Evolutionary conservation across 177 flowering plant genomes (phyloP).

Genomic region (Vitis hybrid): DNA sequence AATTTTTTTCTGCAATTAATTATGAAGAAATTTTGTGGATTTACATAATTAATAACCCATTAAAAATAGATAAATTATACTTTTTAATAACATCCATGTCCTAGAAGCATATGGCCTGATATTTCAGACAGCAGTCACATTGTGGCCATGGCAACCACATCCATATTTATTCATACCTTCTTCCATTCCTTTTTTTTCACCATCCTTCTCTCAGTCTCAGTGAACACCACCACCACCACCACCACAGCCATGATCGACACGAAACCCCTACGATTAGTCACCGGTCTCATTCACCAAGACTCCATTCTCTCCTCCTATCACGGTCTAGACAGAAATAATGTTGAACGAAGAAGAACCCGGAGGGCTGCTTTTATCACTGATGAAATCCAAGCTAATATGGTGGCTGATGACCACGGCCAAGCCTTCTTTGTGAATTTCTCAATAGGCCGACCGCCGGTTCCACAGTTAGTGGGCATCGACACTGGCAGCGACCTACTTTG

Average conservation of each 20-base stretch:
- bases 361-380: not conserved
- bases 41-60: too few species aligned
- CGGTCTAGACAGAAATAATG: not conserved
- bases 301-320: conserved; percentile 9
- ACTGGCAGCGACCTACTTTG: conserved; percentile 20
- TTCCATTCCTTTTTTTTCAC: not conserved
- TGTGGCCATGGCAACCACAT: too few species aligned
- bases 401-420: not conserved
- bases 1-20: too few species aligned
- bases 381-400: not conserved
- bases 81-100: too few species aligned
- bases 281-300: conserved; percentile 19
- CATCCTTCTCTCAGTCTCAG: too few species aligned
- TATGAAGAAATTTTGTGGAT: too few species aligned
- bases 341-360: not conserved
- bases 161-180: too few species aligned
- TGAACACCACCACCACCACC: too few species aligned
- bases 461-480: conserved; percentile 11
- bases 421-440: conserved; percentile 12
- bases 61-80: too few species aligned
- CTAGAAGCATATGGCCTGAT: too few species aligned
- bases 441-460: conserved; percentile 18
- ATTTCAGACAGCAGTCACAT: too few species aligned
- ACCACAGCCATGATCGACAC: too few species aligned
- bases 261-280: conserved; percentile 2